Conservation (phyloP, 1,284 basidiomycete species). For the Tremellales sp. region DNA sequence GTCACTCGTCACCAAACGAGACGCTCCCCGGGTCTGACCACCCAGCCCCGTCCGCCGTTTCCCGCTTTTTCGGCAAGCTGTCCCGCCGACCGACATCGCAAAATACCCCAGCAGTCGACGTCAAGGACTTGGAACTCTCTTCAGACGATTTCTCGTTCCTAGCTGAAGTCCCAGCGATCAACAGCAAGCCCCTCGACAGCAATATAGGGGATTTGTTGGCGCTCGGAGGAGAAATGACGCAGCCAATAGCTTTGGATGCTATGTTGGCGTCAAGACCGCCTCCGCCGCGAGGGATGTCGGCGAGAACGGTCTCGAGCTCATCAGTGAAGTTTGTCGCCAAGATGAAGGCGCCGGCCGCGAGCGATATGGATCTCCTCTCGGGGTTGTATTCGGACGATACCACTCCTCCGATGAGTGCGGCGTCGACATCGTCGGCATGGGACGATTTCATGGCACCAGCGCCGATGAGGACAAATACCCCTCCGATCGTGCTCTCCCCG, state of each 20-base stretch:
- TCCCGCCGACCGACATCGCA: slow-evolving; percentile 20
- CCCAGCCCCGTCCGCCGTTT: slow-evolving; percentile 38
- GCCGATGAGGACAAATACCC: slow-evolving; percentile 1
- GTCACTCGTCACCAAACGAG: slow-evolving; percentile 4
- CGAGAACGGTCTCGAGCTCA: slow-evolving; percentile 2
- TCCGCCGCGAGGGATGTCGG: slow-evolving; percentile 19
- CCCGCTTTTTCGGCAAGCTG: slow-evolving; percentile 44
- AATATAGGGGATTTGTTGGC: slow-evolving; percentile 39
- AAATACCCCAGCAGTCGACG: slow-evolving; percentile 10
- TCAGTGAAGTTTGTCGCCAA: slow-evolving; percentile 21
- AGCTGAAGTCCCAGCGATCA: slow-evolving; percentile 42
- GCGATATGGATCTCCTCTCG: slow-evolving; percentile 37
- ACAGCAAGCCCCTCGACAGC: slow-evolving; percentile 16
- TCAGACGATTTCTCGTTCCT: slow-evolving; percentile 47
- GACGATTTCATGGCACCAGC: slow-evolving; percentile 24
- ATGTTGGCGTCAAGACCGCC: slow-evolving; percentile 28
- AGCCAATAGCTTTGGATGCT: slow-evolving; percentile 30
- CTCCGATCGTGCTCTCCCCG: neutral
- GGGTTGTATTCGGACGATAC: slow-evolving; percentile 32
- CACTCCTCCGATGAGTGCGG: no score
- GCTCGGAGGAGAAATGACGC: slow-evolving; percentile 22
- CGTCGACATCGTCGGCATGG: slow-evolving; percentile 17
- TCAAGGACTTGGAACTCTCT: slow-evolving; percentile 42
- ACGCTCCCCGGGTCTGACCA: slow-evolving; percentile 5
- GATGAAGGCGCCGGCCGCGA: slow-evolving; percentile 16